These are phyloP conservation scores for Boletus eberwhitei DNA, from an alignment of 768 basidiomycete species.

Conservation along the genomic window DNA sequence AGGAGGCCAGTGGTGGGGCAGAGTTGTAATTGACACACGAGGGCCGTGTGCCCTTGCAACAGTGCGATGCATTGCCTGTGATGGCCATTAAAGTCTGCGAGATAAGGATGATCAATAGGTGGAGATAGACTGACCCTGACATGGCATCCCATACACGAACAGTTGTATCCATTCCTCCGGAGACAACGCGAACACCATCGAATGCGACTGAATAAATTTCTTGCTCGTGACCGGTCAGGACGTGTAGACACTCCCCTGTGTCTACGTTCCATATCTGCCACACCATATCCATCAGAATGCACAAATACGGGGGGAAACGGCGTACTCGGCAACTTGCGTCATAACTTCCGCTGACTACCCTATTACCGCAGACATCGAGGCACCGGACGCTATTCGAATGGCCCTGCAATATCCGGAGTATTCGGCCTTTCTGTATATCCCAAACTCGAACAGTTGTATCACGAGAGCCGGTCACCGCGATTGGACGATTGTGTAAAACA, in stretches of 20 bases:
- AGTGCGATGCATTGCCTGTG: slow-evolving; percentile 75
- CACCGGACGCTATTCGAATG: slow-evolving; percentile 83
- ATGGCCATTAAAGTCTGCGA: background rate
- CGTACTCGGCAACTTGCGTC: slow-evolving; percentile 81
- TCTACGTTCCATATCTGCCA: slow-evolving; percentile 87
- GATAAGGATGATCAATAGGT: background rate
- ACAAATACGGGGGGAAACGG: background rate
- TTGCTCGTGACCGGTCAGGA: slow-evolving; percentile 78
- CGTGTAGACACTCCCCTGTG: slow-evolving; percentile 81
- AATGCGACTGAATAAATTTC: slow-evolving; percentile 92
- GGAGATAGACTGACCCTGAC: slow-evolving; percentile 62
- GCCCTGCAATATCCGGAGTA: slow-evolving; percentile 64
- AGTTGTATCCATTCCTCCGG: slow-evolving; percentile 91
- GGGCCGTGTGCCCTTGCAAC: slow-evolving; percentile 86
- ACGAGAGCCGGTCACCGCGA: slow-evolving; percentile 88
- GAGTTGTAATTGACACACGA: slow-evolving; percentile 89
- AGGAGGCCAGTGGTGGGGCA: slow-evolving; percentile 53
- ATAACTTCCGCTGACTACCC: slow-evolving; percentile 90
- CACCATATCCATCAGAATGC: background rate
- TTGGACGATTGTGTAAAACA: slow-evolving; percentile 79
- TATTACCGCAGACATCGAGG: slow-evolving; percentile 81
- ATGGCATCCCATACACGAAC: slow-evolving; percentile 87
- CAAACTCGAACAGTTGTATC: slow-evolving; percentile 87
- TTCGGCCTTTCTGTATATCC: slow-evolving; percentile 82
- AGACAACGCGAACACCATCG: slow-evolving; percentile 77